Evolutionary conservation across 2,329 filamentous ascomycete genomes (phyloP).

Genomic region (Fonsecaea monophora): DNA sequence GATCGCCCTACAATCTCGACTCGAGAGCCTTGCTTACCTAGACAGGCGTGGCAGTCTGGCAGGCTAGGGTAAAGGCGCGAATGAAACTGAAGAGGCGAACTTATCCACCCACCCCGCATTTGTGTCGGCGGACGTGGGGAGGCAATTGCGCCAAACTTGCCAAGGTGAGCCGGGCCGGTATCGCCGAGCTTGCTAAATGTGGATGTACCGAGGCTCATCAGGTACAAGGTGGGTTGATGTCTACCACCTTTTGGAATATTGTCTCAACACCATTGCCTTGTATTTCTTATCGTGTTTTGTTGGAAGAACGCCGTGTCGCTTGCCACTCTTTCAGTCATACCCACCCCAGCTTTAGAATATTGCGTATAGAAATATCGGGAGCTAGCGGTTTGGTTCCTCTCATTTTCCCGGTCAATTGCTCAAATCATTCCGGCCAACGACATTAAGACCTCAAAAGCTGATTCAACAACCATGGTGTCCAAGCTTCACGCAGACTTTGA

Average conservation of each 20-base stretch:
- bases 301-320: neutral
- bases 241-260: neutral
- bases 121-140: too few species aligned
- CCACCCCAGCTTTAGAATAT: neutral
- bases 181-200: neutral
- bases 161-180: neutral
- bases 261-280: neutral
- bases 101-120: too few species aligned
- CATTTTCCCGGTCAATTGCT: neutral
- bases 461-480: slow-evolving; percentile 2
- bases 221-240: neutral
- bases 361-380: neutral
- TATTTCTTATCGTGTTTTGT: neutral
- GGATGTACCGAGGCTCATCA: neutral
- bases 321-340: neutral
- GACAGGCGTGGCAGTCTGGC: too few species aligned
- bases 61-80: too few species aligned
- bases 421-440: neutral
- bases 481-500: slow-evolving; percentile 11
- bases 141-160: neutral
- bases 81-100: too few species aligned
- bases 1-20: too few species aligned
- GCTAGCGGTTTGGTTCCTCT: neutral
- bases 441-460: neutral
- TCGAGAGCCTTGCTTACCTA: too few species aligned